These are phyloP conservation scores for Arxiozyma slooffiae DNA, from an alignment of 1,139 yeast species.

Conservation along the genomic window DNA sequence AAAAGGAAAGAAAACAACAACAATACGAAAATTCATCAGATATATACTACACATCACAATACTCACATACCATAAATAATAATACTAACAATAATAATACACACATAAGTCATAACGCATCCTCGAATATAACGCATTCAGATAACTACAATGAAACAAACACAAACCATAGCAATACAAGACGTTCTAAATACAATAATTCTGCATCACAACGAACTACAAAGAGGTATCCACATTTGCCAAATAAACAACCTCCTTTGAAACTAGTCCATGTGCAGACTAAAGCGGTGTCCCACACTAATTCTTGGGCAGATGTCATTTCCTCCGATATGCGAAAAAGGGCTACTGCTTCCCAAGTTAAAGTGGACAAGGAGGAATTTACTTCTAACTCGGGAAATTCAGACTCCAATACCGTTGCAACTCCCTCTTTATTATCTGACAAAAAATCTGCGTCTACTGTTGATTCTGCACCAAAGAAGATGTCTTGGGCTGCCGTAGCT, in stretches of 20 bases:
- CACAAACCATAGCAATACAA: slow-evolving; percentile 2
- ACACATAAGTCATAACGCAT: slow-evolving; percentile 42
- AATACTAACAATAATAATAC: no score
- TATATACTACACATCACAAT: slow-evolving; percentile 47
- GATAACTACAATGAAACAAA: slow-evolving; percentile 4
- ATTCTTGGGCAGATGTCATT: slow-evolving; percentile 23
- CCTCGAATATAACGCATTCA: slow-evolving; percentile 3
- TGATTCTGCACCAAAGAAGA: slow-evolving; percentile 12
- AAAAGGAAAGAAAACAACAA: slow-evolving; percentile 35
- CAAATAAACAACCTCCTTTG: slow-evolving; percentile 6
- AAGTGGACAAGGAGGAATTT: neutral
- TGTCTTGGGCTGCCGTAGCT: slow-evolving; percentile 37
- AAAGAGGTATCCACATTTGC: slow-evolving; percentile 10
- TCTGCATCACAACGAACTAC: slow-evolving; percentile 13
- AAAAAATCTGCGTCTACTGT: neutral
- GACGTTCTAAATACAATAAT: neutral
- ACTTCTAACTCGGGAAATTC: neutral
- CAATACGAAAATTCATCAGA: slow-evolving; percentile 31
- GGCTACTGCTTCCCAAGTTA: slow-evolving; percentile 7
- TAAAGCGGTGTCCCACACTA: slow-evolving; percentile 15
- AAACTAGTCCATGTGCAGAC: slow-evolving; percentile 15
- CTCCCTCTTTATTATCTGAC: slow-evolving; percentile 1
- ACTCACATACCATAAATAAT: slow-evolving; percentile 42
- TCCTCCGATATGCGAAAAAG: slow-evolving; percentile 12
- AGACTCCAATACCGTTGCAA: neutral